Base-by-base conservation (phyloP, 1,139 yeast genomes). In the Geotrichum cucujoidarum region DNA sequence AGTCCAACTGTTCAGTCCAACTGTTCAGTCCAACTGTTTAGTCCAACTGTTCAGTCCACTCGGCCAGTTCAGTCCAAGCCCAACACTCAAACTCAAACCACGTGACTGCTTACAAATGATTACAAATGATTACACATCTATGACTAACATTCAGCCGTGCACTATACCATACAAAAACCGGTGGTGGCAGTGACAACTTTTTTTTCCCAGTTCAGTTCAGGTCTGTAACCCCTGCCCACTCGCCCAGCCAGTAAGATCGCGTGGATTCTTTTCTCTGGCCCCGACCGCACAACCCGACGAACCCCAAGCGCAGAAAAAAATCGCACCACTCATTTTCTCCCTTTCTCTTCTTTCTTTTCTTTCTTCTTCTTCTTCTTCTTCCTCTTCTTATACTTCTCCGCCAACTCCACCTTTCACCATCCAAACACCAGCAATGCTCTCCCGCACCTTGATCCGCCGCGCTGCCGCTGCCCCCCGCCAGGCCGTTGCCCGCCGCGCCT, bases 391-490 rank as follows among this genome's bases (percentile, higher is more conserved):
- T n/a, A n/a, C n/a, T n/a, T n/a, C n/a, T 24, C 35, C 40, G 22
- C 33, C 47, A 37, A 31, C 20, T 11, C 16, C 24, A 3, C 24
- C 31, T 7, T 18, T n/a, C 32, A 16, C 35, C 43, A 39, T 22
- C 35, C 36, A 14, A 27, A 27, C 45, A 27, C 18, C 38, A 35
- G 35, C 38, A 40, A 49, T 49, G 52, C 50, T 49, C 25, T 47
- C 54, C 35, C 51, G 51, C 37, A 38, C 50, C 43, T 11, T 50
- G 39, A 24, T 24, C 10, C 52, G 49, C 42, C 54, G 59, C 25
- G 52, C 53, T 38, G 45, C 53, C 44, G 47, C 53, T 44, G 50
- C 42, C 35, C 49, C 53, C 46, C 33, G 51, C 33, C 44, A 45
- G 36, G 43, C 47, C 32, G 42, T 47, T 17, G 47, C 44, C 22